Conservation (phyloP, 202 grass and related monocot species). For the Zoysia matrella region DNA sequence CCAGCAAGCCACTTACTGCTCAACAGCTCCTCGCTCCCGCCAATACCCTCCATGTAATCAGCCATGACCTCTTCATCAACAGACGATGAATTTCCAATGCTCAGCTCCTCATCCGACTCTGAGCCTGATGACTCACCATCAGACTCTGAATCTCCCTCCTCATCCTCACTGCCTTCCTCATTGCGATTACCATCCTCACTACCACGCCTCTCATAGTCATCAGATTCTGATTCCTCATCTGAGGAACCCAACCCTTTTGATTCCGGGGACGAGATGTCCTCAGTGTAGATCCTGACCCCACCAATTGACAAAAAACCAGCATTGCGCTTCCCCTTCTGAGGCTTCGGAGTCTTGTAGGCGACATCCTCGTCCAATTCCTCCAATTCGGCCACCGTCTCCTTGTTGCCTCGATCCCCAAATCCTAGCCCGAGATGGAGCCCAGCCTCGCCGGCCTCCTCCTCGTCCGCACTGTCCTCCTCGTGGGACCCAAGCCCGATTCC, state of each 20-base stretch:
- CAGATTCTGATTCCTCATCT: conserved; percentile 41
- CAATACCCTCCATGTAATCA: conserved; percentile 87
- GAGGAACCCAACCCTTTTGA: conserved; percentile 52
- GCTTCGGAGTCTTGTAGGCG: conserved; percentile 53
- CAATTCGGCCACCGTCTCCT: conserved; percentile 25
- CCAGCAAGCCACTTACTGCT: conserved; percentile 43
- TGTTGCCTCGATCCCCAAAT: conserved; percentile 29
- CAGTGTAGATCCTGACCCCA: conserved; percentile 73
- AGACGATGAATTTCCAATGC: conserved; percentile 43
- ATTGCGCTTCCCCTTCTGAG: conserved; percentile 39
- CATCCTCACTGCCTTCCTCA: conserved; percentile 29
- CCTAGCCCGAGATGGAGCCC: conserved; percentile 58
- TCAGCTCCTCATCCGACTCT: conserved; percentile 47
- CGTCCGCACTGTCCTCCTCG: conserved; percentile 48
- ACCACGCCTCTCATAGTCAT: conserved; percentile 43
- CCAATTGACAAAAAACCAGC: conserved; percentile 73
- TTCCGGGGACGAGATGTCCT: conserved; percentile 76
- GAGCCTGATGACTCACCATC: conserved; percentile 22
- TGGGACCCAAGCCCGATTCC: conserved; percentile 48
- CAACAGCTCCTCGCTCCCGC: conserved; percentile 58
- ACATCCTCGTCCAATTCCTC: conserved; percentile 24
- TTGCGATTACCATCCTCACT: conserved; percentile 36
- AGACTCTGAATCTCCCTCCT: conserved; percentile 22
- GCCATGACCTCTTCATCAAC: conserved; percentile 67
- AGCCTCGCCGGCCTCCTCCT: conserved; percentile 38